Evolutionary conservation across 805 yeast genomes (phyloP), one percentile per base, ranked within the genome.

Genomic region (Cyberlindnera japonica): DNA sequence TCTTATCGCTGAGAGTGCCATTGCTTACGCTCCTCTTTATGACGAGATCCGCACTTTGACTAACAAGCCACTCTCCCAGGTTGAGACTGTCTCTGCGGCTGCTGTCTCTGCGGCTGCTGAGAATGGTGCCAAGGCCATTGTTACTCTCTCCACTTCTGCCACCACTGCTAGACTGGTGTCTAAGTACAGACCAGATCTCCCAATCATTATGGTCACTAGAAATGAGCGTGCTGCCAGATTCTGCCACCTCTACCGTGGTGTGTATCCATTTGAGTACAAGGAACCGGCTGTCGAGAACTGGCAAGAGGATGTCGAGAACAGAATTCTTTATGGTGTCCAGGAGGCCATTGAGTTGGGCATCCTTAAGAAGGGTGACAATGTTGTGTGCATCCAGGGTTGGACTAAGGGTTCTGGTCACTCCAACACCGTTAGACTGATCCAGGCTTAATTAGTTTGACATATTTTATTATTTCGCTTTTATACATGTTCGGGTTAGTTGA

Each of bases 381-480:
- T 88, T 58, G 87, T 93, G 54, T 86, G 95, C 63, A 84, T 93
- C 68, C 99, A 93, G 78, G 99, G 99, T 68, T 93, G 95, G 91
- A 86, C 95, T 63, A 85, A 91, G 68, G 98, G 98, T 73, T 77
- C 88, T 54, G 99, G 99, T 65, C 96, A 93, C 83, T 87, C 99
- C 63, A 93, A 93, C 85, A 93, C 99, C 51, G 78, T 93, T 69
- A 91, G 98, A 77, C 80, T 91, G 61, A 75, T 88, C 58, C 76
- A 77, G 65, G 91, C 88, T 64, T 82, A 72, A 66, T 47, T 35
- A 13, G 30, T 17, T 9, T 25, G 9, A 15, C 7, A n/a, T 7
- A 9, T 7, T 9, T 7, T 25, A n/a, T 13, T 15, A 15, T 7
- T 25, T 25, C n/a, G 6, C 9, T 25, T 7, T 9, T n/a, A n/a